phyloP scores from a whole-genome alignment of 2,329 filamentous ascomycete species.

The Emmonsiellopsis sp. region DNA sequence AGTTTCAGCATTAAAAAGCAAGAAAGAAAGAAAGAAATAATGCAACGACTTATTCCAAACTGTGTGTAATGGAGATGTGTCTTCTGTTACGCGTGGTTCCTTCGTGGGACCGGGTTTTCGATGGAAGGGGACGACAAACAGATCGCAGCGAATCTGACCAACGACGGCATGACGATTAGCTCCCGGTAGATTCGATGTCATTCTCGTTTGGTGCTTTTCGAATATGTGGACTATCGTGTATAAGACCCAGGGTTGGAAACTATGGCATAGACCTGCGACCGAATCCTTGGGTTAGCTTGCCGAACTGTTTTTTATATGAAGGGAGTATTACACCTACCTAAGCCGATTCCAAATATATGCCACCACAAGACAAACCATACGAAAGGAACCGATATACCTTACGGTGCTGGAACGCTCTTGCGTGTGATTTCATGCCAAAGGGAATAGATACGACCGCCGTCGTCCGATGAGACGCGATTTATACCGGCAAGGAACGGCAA shows the following conservation, averaged over 20 bases:
- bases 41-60: too few species aligned
- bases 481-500: too few species aligned
- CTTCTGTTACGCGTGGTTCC: too few species aligned
- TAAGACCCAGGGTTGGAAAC: not conserved
- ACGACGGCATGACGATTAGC: too few species aligned
- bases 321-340: not conserved
- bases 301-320: not conserved
- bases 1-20: not conserved
- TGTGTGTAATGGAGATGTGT: too few species aligned
- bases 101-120: too few species aligned
- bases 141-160: too few species aligned
- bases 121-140: too few species aligned
- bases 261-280: not conserved
- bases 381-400: slow-evolving; percentile 65
- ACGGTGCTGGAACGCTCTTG: slow-evolving; percentile 65
- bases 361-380: slow-evolving; percentile 68
- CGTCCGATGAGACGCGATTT: slow-evolving; percentile 81
- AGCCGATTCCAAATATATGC: slow-evolving; percentile 57
- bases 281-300: not conserved
- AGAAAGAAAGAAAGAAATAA: too few species aligned
- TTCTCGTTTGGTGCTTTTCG: too few species aligned
- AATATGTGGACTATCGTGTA: not conserved
- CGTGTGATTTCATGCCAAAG: slow-evolving; percentile 64
- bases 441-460: slow-evolving; percentile 74
- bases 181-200: too few species aligned